phyloP scores from a whole-genome alignment of 495 filamentous ascomycete genomes.

The Penicillium pancosmium region DNA sequence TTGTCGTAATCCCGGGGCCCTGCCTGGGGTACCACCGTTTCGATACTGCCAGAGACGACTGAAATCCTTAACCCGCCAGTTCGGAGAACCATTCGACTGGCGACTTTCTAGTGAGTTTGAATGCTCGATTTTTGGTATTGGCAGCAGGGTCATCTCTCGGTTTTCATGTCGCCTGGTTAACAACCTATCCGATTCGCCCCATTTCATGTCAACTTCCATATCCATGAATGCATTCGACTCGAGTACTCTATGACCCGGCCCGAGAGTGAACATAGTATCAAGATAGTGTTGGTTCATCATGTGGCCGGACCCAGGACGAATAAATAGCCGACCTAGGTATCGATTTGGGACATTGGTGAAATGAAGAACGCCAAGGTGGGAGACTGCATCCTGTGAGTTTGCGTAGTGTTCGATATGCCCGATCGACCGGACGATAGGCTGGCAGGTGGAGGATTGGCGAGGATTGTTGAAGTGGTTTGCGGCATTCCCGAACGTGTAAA shows the following conservation, averaged over 20 bases:
- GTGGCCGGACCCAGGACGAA: constrained; percentile 68
- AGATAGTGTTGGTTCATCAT: constrained; percentile 82
- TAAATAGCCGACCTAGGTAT: constrained; percentile 77
- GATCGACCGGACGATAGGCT: constrained; percentile 36
- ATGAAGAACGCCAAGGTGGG: constrained; percentile 72
- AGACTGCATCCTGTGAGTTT: constrained; percentile 75
- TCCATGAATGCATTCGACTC: constrained; percentile 43
- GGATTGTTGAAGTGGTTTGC: constrained; percentile 92
- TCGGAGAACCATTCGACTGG: constrained; percentile 21
- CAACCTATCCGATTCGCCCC: neutral
- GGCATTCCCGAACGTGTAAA: constrained; percentile 84
- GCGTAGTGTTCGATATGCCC: constrained; percentile 85
- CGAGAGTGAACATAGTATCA: constrained; percentile 69
- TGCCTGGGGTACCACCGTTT: constrained; percentile 62
- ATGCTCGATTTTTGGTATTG: constrained; percentile 5
- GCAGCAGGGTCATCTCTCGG: constrained; percentile 12
- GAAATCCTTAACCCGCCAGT: constrained; percentile 70
- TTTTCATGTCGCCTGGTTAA: neutral
- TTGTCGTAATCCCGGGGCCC: neutral
- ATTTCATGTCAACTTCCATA: constrained; percentile 25
- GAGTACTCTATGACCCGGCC: constrained; percentile 27
- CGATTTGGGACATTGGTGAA: constrained; percentile 54
- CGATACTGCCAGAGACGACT: constrained; percentile 76
- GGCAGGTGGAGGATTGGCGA: neutral
- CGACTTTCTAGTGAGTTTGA: neutral